Evolutionary conservation across 768 basidiomycete genomes (phyloP), one percentile per base, ranked within the genome.

Genomic region (Suillus subalutaceus): DNA sequence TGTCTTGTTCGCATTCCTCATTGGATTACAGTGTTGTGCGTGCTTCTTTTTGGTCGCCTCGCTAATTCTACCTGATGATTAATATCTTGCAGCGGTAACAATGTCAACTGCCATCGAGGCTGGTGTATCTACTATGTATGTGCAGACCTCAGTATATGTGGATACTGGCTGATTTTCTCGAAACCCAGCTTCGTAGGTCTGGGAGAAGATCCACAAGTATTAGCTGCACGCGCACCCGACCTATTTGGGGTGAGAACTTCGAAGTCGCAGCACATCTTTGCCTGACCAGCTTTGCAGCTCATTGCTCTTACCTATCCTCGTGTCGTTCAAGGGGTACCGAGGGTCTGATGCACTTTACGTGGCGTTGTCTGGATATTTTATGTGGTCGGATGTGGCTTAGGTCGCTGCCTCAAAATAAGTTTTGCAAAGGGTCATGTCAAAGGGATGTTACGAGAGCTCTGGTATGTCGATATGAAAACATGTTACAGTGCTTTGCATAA

Each of bases 41-140:
- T 81, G 50, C 44, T 71, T 70, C n/a, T 13, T 26, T n/a, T 23
- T 38, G 53, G 61, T 59, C 40, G 50, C 18, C 30, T 38, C 40
- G 15, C 55, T 60, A 53, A 16, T 56, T 46, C 23, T 55, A 55
- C 53, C 53, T 65, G 38, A 23, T 32, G 52, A 13, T 61, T 18
- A 9, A 53, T 53, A 53, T 53, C 66, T 26, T 26, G 41, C 67
- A 91, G 90, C 86, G 18, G 75, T 90, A 67, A 91, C 90, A 7
- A 78, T 92, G 67, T 86, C 87, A 3, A 88, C 89, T 15, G 87
- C 90, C 4, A 88, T 93, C 69, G 92, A 94, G 73, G 92, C 92
- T 16, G 94, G 93, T 60, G 93, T 95, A 1, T 94, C 92, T 2
- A 94, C 93, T 2, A 93, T 94, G 88, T 92, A 75, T 68, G 85